These are phyloP conservation scores for Kurtzmaniella quercitrusa DNA, from an alignment of 1,139 yeast genomes.

Conservation along the genomic window DNA sequence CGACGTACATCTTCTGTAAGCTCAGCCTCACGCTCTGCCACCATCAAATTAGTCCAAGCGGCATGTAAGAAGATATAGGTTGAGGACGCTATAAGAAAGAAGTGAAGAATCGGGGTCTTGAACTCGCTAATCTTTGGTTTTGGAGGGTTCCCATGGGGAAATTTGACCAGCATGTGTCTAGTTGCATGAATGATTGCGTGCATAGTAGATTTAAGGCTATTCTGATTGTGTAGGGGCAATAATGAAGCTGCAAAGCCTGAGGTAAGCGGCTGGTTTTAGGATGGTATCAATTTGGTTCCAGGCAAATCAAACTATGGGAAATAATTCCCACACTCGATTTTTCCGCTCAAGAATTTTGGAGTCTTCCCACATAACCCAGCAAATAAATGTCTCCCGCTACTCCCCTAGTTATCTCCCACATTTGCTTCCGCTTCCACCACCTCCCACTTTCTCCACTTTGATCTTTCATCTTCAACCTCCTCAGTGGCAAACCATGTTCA, in stretches of 20 bases:
- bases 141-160: background rate
- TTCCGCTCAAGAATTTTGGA: no score
- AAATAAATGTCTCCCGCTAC: background rate
- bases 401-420: background rate
- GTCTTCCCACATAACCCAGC: background rate
- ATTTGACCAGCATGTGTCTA: conserved; percentile 2
- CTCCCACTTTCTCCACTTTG: background rate
- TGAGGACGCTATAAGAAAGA: conserved; percentile 39
- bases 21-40: conserved; percentile 23
- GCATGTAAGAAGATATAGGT: conserved; percentile 36
- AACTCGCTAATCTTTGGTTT: conserved; percentile 39
- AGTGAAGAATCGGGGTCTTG: conserved; percentile 35
- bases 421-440: background rate
- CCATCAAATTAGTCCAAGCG: conserved; percentile 30
- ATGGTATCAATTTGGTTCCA: no score
- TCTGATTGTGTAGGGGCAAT: no score
- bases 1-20: conserved; percentile 20
- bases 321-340: no score
- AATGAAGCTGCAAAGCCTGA: no score
- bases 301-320: no score
- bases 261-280: no score
- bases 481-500: conserved; percentile 49
- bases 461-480: background rate
- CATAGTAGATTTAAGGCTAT: background rate
- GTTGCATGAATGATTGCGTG: conserved; percentile 1